Base-by-base conservation (phyloP, 495 filamentous ascomycete species). In the Penicillium tannophilum region DNA sequence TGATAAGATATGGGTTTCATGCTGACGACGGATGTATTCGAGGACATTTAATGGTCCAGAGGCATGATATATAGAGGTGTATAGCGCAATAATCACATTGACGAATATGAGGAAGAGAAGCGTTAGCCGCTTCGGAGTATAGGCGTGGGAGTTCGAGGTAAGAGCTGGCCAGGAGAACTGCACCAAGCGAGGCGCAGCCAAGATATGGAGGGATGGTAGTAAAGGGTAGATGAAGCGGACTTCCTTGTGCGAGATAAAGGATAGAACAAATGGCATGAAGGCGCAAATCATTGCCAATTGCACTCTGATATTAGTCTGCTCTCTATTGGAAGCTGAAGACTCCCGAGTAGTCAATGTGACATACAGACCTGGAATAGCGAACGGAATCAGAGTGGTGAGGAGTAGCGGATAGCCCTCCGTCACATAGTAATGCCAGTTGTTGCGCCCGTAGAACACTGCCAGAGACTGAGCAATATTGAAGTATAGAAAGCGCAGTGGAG, bases 221-320 rank as follows among this genome's bases (percentile, higher is more conserved):
- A 98, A 83, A 6, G 94, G 95, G 67, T 96, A 97, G 61, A 98
- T 89, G 76, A 98, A 98, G 62, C 94, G 91, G 59, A 97, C 90
- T 83, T 98, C 94, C 73, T 98, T 98, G 76, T 98, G 94, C 26
- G 93, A 86, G 55, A 98, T 89, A 14, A 90, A 59, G 9, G 90
- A 95, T 19, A 98, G 84, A 19, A 77, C 68, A 0, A 74, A 62
- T 23, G 87, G 81, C 62, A 91, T 87, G 28, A 82, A 60, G 33
- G 91, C 36, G 33, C 83, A 78, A 0, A 86, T 79, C 16, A 79
- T 78, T 35, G 86, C 83, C 16, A 97, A 74, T 46, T 89, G 85
- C 42, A 78, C 78, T 47, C 60, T 68, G n/a, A 77, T 72, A 4
- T 73, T 70, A 31, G 77, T 74, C 45, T 66, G 71, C 28, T 55